Evolutionary conservation across 1,284 basidiomycete genomes (phyloP), one percentile per base, ranked within the genome.

Genomic region (Moesziomyces globuligerus): DNA sequence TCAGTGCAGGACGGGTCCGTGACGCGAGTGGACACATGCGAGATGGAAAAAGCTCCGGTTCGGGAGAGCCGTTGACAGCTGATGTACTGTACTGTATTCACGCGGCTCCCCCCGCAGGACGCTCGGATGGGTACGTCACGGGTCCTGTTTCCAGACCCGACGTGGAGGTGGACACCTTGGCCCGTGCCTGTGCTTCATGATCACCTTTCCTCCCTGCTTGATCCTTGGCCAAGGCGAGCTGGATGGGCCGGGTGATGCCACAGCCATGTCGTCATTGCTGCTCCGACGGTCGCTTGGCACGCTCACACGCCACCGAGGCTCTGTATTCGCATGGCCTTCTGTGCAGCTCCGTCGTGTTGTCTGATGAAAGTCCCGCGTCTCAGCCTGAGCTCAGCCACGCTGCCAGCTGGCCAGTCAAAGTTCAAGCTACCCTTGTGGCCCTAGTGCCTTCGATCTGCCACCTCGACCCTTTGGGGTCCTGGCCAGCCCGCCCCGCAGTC

Each of bases 261-360:
- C 32, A 17, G 9, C 3, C 24, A 57, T 57, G 54, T 57, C 54
- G 54, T 57, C 54, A 57, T 57, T 43, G 32, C 38, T 26, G 34
- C 40, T 18, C 25, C 23, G 26, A 24, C 24, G 21, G 17, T 15
- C 43, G 43, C 26, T 44, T 23, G 39, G 15, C 39, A 13, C 10
- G 6, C 36, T 37, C 36, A 17, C 36, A 17, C 7, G 6, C 36
- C 18, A 7, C 7, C 15, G 36, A 5, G 15, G 6, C 36, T 8
- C 15, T 6, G 7, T n/a, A n/a, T n/a, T n/a, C n/a, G n/a, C n/a
- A n/a, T n/a, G n/a, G 32, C 15, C 32, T 13, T 34, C 32, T 6
- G 15, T 2, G 32, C 32, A 34, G 32, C 32, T n/a, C n/a, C n/a
- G 32, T 13, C 15, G 13, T 2, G 13, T 34, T 34, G 32, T 34